These are phyloP conservation scores for Lichtheimia ornata DNA, from an alignment of 371 early-diverging fungal genomes.

Conservation along the genomic window DNA sequence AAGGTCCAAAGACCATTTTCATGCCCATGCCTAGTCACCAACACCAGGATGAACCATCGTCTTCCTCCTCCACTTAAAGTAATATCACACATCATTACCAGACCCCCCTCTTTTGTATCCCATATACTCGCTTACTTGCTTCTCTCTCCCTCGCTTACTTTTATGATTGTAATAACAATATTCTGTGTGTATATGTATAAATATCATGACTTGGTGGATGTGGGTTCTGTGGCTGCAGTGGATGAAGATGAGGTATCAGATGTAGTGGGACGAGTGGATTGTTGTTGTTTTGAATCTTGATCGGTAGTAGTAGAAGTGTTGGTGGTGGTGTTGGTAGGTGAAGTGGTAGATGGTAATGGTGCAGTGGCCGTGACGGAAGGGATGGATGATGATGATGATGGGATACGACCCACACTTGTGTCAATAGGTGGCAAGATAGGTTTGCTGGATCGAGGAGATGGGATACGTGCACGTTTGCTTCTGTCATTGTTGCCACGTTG, in stretches of 20 bases:
- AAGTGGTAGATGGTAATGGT: not conserved
- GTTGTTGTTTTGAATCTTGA: not conserved
- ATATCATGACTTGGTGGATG: not conserved
- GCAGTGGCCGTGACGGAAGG: not conserved
- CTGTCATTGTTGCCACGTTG: conserved; percentile 25
- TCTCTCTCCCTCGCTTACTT: conserved; percentile 1
- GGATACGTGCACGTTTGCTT: conserved; percentile 3
- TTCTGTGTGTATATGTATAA: not conserved
- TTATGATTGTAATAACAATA: not conserved
- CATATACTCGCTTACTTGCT: not conserved
- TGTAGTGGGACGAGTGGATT: not conserved
- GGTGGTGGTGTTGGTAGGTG: not conserved
- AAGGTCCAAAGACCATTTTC: conserved; percentile 72
- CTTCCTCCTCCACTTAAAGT: not conserved
- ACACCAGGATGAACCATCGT: not conserved
- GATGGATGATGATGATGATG: conserved; percentile 8
- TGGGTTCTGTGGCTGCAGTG: conserved; percentile 3
- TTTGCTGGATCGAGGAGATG: conserved; percentile 24
- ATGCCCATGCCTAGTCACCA: conserved; percentile 53
- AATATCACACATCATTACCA: not conserved
- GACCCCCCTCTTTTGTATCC: not conserved
- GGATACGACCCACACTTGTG: conserved; percentile 28
- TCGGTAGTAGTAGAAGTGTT: not conserved
- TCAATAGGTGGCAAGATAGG: conserved; percentile 42
- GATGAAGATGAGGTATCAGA: not conserved